These are phyloP conservation scores for Cercospora zeae-maydis DNA, from an alignment of 2,329 filamentous ascomycete species.

Conservation along the genomic window DNA sequence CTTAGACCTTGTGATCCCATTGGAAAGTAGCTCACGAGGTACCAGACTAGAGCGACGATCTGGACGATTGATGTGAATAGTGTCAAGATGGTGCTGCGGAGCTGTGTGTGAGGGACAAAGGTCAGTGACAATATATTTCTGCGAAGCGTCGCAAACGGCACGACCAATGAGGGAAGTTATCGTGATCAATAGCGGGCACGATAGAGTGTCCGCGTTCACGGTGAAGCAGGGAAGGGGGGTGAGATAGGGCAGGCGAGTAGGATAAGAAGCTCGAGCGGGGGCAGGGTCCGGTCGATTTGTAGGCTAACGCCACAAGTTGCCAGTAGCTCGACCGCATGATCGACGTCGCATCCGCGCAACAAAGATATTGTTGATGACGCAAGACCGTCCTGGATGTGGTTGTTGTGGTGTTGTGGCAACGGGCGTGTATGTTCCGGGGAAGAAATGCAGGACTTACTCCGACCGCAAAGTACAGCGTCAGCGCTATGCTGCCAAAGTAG, in stretches of 20 bases:
- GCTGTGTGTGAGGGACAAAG: constrained; percentile 48
- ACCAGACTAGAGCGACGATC: constrained; percentile 80
- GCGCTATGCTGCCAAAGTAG: constrained; percentile 86
- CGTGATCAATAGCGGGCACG: constrained; percentile 1
- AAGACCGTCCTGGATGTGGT: constrained; percentile 8
- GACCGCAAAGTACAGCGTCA: constrained; percentile 89
- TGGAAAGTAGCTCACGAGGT: constrained; percentile 94
- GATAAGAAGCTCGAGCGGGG: constrained; percentile 14
- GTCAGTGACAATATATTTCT: constrained; percentile 8
- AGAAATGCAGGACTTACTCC: constrained; percentile 63
- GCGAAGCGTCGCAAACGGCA: not conserved
- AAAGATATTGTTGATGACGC: constrained; percentile 25
- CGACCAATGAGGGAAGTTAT: not conserved
- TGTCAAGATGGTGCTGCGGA: constrained; percentile 80
- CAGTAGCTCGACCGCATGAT: constrained; percentile 24
- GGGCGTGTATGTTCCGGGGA: constrained; percentile 13
- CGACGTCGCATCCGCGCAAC: constrained; percentile 23
- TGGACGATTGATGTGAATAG: constrained; percentile 80
- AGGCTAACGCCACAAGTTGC: constrained; percentile 17
- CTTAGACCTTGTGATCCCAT: constrained; percentile 90
- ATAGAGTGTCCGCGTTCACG: not conserved
- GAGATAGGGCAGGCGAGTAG: constrained; percentile 20
- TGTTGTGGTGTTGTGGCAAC: constrained; percentile 19
- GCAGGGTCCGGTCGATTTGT: constrained; percentile 14
- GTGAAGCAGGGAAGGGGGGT: constrained; percentile 8